phyloP scores from a whole-genome alignment of 257 asterid species.

The Salvia rosmarinus region DNA sequence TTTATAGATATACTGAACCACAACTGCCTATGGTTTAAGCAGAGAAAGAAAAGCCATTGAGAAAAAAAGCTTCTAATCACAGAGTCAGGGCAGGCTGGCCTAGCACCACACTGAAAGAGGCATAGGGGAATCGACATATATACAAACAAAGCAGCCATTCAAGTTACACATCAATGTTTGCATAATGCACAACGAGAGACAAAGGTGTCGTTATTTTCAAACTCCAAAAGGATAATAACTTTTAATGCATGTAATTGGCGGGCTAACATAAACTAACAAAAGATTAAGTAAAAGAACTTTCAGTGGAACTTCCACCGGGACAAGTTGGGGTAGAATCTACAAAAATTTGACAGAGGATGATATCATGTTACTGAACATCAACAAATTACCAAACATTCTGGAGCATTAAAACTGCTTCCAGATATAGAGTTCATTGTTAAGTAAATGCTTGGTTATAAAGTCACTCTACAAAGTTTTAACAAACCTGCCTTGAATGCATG shows the following conservation, averaged over 20 bases:
- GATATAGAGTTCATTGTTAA: conserved; percentile 17
- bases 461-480: conserved; percentile 64
- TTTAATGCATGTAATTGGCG: neutral
- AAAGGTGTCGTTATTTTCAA: conserved; percentile 7
- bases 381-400: conserved; percentile 21
- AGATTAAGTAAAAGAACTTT: conserved; percentile 1
- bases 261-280: neutral
- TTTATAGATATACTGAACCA: neutral
- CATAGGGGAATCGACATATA: neutral
- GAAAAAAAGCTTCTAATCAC: neutral
- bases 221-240: neutral
- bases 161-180: neutral
- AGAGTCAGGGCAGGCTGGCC: neutral
- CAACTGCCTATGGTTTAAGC: conserved; percentile 17
- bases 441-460: conserved; percentile 30
- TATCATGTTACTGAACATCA: conserved; percentile 1
- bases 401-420: conserved; percentile 31
- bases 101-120: neutral
- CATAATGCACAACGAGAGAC: neutral
- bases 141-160: neutral
- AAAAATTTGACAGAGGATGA: neutral
- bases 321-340: neutral
- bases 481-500: conserved; percentile 99
- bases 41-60: neutral
- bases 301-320: neutral